Conservation (phyloP, 108 stramenopile genomes). For the Fistulifera pelliculosa region DNA sequence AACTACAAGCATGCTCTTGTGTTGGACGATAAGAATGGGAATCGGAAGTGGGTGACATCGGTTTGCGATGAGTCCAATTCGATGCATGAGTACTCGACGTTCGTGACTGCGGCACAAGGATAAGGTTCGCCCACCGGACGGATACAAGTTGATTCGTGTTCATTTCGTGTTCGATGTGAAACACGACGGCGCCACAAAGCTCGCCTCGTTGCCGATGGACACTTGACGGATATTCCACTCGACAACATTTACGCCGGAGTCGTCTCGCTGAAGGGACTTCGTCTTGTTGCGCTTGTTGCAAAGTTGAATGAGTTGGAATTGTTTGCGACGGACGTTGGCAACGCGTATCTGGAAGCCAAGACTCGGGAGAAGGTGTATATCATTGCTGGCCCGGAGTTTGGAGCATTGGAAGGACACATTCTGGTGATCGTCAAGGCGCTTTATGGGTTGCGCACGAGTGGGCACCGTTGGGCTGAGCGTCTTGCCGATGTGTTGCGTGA, state of each 20-base stretch:
- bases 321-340: constrained; percentile 17
- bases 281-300: constrained; percentile 4
- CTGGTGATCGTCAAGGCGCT: constrained; percentile 22
- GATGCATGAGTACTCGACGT: constrained; percentile 15
- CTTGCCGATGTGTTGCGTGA: constrained; percentile 5
- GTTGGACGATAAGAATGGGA: constrained; percentile 4
- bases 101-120: constrained; percentile 6
- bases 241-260: constrained; percentile 12
- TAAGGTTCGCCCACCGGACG: no score
- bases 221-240: constrained; percentile 18
- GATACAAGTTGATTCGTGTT: constrained; percentile 17
- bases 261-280: constrained; percentile 4
- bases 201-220: constrained; percentile 21
- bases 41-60: constrained; percentile 18
- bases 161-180: constrained; percentile 24
- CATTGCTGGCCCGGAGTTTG: constrained; percentile 39
- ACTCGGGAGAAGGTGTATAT: constrained; percentile 28
- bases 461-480: constrained; percentile 9
- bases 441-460: constrained; percentile 23
- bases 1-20: constrained; percentile 2
- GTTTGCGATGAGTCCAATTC: constrained; percentile 11
- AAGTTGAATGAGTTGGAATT: constrained; percentile 25
- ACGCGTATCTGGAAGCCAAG: constrained; percentile 17
- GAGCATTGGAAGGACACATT: constrained; percentile 13
- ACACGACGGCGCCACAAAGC: constrained; percentile 22